phyloP scores from a whole-genome alignment of 768 basidiomycete genomes.

The Trametes villosa region DNA sequence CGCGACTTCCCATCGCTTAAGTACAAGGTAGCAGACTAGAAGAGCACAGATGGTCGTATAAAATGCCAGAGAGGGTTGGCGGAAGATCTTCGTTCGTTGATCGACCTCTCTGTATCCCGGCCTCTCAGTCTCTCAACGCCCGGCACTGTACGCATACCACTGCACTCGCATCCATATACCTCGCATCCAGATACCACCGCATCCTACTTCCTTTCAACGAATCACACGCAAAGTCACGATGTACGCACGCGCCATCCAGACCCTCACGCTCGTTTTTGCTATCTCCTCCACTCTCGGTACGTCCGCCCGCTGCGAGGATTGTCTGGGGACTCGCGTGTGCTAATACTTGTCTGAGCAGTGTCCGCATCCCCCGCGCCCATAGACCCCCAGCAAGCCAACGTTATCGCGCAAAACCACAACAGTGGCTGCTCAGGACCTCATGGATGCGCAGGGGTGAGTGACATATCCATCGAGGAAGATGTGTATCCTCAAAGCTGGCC shows the following conservation, averaged over 20 bases:
- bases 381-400: constrained; percentile 16
- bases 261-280: constrained; percentile 16
- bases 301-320: neutral
- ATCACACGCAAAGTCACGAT: neutral
- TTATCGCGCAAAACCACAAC: constrained; percentile 17
- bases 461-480: no score
- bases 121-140: neutral
- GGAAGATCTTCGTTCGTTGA: constrained; percentile 8
- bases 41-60: neutral
- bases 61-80: neutral
- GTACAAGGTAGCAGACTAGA: constrained; percentile 1
- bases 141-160: neutral
- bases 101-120: neutral
- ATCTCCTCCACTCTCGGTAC: constrained; percentile 9
- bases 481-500: neutral
- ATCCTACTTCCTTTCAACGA: neutral
- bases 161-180: constrained; percentile 8
- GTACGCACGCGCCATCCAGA: constrained; percentile 14
- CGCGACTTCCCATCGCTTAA: neutral
- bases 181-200: constrained; percentile 9
- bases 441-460: constrained; percentile 13
- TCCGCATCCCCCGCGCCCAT: constrained; percentile 21
- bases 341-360: neutral
- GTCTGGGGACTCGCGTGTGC: no score
- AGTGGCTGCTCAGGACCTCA: constrained; percentile 12